These are phyloP conservation scores for Pythium sukuiense DNA, from an alignment of 352 stramenopile genomes.

Conservation along the genomic window DNA sequence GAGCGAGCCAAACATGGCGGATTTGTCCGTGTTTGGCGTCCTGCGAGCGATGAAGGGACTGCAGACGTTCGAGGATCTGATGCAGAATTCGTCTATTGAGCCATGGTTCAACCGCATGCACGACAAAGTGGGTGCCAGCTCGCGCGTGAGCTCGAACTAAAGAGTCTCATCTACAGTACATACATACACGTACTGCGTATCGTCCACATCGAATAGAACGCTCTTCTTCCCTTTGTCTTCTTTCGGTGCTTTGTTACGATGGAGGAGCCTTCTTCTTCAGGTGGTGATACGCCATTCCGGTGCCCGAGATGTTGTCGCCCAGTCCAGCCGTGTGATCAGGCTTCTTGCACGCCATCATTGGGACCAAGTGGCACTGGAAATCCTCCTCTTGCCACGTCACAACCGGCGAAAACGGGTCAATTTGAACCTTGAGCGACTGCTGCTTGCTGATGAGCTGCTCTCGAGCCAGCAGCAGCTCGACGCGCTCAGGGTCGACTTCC, in stretches of 20 bases:
- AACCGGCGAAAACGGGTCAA: constrained; percentile 70
- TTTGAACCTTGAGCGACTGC: constrained; percentile 49
- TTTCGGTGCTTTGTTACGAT: background rate
- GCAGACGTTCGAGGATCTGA: constrained; percentile 81
- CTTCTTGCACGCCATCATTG: constrained; percentile 83
- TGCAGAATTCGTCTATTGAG: constrained; percentile 64
- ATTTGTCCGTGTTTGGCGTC: constrained; percentile 89
- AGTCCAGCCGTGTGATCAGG: constrained; percentile 78
- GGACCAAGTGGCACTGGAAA: constrained; percentile 76
- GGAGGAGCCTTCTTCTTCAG: constrained; percentile 35
- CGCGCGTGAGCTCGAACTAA: constrained; percentile 37
- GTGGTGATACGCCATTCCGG: constrained; percentile 77
- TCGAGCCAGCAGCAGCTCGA: constrained; percentile 62
- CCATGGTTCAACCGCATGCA: constrained; percentile 81
- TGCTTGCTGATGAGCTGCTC: constrained; percentile 58
- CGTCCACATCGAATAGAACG: constrained; percentile 7
- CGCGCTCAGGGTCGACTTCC: constrained; percentile 68
- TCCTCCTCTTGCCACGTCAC: constrained; percentile 69
- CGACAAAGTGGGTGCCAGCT: constrained; percentile 49
- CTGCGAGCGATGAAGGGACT: constrained; percentile 77
- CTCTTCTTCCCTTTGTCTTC: background rate
- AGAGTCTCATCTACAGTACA: background rate
- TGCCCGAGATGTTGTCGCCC: constrained; percentile 87
- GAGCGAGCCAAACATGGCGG: constrained; percentile 78
- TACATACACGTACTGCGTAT: background rate